A percentile compares a stretch with the other conserved stretches of the same genome.
These are phyloP conservation scores for Anthracocystis walkeri DNA, from an alignment of 1,284 basidiomycete species.

Conservation along the genomic window DNA sequence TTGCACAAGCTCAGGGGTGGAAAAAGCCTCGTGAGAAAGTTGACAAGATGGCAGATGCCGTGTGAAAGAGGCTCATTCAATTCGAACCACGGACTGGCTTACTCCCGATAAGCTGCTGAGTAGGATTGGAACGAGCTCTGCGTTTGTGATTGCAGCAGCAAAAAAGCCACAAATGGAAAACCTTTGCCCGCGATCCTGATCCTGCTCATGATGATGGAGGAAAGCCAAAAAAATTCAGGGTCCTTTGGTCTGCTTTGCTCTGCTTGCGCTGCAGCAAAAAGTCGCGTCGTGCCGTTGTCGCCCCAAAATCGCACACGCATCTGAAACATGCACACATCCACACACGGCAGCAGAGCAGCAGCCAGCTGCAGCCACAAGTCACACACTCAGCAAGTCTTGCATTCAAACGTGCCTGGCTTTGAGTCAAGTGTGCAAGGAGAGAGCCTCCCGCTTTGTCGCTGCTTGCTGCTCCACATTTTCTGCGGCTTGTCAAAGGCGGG, in stretches of 20 bases:
- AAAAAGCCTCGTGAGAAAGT: too few relatives aligned
- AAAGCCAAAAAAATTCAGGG: conserved; percentile 4
- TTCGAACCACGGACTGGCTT: neutral
- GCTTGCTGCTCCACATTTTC: conserved; percentile 3
- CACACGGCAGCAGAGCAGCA: too few relatives aligned
- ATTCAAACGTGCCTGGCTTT: conserved; percentile 2
- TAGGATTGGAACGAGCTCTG: neutral
- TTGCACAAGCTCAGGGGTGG: too few relatives aligned
- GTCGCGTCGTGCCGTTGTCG: neutral
- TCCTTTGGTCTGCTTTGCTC: neutral
- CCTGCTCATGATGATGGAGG: too few relatives aligned
- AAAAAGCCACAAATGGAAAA: too few relatives aligned
- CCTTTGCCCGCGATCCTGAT: too few relatives aligned
- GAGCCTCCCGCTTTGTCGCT: neutral
- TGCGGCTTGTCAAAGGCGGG: conserved; percentile 3
- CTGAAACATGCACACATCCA: conserved; percentile 8
- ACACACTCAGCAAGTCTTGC: neutral
- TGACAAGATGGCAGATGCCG: neutral
- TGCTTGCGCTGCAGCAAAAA: neutral
- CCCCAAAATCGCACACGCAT: conserved; percentile 5
- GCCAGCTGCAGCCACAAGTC: too few relatives aligned
- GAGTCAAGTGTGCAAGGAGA: neutral
- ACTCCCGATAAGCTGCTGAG: neutral
- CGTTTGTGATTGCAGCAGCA: too few relatives aligned
- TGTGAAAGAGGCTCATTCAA: neutral